Evolutionary conservation across 1,284 basidiomycete species (phyloP), one percentile per base, ranked within the genome.

Genomic region (Cutaneotrichosporon mucoides): DNA sequence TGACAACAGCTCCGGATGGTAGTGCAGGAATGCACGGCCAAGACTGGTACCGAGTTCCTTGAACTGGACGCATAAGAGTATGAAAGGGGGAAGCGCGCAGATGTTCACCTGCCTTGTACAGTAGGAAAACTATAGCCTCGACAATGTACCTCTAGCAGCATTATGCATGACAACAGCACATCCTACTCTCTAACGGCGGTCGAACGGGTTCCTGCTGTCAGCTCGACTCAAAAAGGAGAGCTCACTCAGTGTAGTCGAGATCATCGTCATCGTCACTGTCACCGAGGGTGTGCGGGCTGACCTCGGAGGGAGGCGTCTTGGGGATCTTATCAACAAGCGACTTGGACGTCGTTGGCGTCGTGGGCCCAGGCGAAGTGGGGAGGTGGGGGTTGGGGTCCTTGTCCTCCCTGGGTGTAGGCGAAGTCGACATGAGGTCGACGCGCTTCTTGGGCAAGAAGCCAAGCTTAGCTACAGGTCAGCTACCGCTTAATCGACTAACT

Each of bases 381-480:
- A 76, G 57, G 43, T 65, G 59, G 16, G 71, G 68, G 62, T 73
- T 70, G 40, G 68, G 67, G 56, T 74, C 69, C 41, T 36, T 43
- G 51, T 66, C 66, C 42, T 72, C 57, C 15, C 10, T 34, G 8
- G 40, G 50, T 67, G 65, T 38, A 10, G 71, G 68, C 5, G 70
- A 72, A 0, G 73, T 66, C 3, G 71, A 73, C 46, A 77, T 62
- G 16, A 77, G 71, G 56, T 76, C 74, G 48, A 79, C 77, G 44
- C 68, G 65, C 58, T 76, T 76, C 68, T 79, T 79, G 4, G 77
- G 77, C 6, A 79, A 64, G 59, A 79, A 73, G 16, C 77, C 77
- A 40, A 79, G 70, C 64, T 77, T 79, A 50, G 75, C 73, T 76
- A 57, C n/a, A 5, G 36, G 52, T 53, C 15, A 50, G 57, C 15